A percentile compares a stretch with the other conserved stretches of the same genome.
These are phyloP conservation scores for Amphirosellinia nigrospora DNA, from an alignment of 495 filamentous ascomycete genomes.

Conservation along the genomic window DNA sequence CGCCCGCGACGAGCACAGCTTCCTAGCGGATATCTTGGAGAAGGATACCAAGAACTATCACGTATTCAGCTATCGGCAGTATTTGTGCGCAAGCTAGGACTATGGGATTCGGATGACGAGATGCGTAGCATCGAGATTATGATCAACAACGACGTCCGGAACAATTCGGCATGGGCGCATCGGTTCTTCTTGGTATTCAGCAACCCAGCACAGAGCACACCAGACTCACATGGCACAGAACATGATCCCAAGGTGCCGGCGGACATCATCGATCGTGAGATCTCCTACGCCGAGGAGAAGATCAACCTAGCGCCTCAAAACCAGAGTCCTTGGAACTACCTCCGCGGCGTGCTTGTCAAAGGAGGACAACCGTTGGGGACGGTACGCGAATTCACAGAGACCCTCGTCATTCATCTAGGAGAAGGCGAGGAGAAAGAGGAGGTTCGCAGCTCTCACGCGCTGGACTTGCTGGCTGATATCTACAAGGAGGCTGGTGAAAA, in stretches of 20 bases:
- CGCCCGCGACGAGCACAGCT: conserved; percentile 66
- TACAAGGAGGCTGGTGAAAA: conserved; percentile 66
- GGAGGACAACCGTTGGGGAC: conserved; percentile 60
- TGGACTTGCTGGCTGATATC: conserved; percentile 87
- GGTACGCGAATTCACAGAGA: conserved; percentile 67
- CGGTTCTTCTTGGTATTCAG: conserved; percentile 90
- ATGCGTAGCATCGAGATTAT: conserved; percentile 71
- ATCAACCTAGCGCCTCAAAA: conserved; percentile 88
- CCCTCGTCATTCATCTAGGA: conserved; percentile 65
- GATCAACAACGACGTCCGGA: conserved; percentile 79
- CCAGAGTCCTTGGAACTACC: conserved; percentile 90
- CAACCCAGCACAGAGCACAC: conserved; percentile 57
- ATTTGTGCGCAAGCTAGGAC: conserved; percentile 82
- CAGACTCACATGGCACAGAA: conserved; percentile 51
- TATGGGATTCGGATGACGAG: conserved; percentile 65
- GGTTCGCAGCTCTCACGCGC: conserved; percentile 80
- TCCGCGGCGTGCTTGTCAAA: conserved; percentile 75
- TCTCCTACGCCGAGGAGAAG: conserved; percentile 71
- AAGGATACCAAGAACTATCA: conserved; percentile 97
- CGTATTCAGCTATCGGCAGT: conserved; percentile 96
- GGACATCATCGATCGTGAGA: conserved; percentile 73
- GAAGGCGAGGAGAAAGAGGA: conserved; percentile 51
- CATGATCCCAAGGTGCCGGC: conserved; percentile 58
- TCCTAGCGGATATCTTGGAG: conserved; percentile 81
- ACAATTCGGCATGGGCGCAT: conserved; percentile 98